Conservation (phyloP, 2,329 filamentous ascomycete genomes). For the Colletotrichum liriopes region DNA sequence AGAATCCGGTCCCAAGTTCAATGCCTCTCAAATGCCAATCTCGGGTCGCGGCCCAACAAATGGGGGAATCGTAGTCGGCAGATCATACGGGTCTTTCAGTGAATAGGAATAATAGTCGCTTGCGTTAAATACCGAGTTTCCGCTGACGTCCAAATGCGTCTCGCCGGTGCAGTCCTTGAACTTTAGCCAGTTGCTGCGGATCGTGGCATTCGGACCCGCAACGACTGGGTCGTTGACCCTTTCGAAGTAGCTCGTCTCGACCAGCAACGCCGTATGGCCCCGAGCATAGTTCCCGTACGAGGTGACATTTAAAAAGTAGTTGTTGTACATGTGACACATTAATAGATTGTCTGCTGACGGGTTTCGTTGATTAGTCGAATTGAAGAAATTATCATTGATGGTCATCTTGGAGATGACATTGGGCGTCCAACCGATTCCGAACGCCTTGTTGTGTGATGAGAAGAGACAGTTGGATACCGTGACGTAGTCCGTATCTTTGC, state of each 20-base stretch:
- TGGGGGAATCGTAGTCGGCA: conserved; percentile 10
- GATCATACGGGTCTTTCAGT: conserved; percentile 10
- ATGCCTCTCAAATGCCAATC: conserved; percentile 15
- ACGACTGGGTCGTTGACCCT: conserved; percentile 57
- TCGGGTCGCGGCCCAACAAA: neutral
- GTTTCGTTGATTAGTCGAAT: conserved; percentile 70
- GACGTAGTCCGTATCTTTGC: conserved; percentile 70
- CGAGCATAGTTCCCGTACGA: conserved; percentile 69
- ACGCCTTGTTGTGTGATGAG: conserved; percentile 63
- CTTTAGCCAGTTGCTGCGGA: conserved; percentile 24
- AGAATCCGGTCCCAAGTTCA: too few species aligned
- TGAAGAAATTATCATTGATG: conserved; percentile 71
- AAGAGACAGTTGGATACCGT: conserved; percentile 48
- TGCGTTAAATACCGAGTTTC: conserved; percentile 18
- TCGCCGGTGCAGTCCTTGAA: conserved; percentile 22
- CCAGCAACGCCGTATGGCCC: conserved; percentile 66
- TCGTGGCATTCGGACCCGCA: conserved; percentile 25
- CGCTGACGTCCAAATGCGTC: conserved; percentile 17
- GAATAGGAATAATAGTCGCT: conserved; percentile 9
- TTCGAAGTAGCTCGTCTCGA: conserved; percentile 66
- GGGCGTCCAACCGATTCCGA: conserved; percentile 69
- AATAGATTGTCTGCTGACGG: conserved; percentile 65
- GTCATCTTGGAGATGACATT: conserved; percentile 70
- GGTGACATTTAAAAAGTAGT: conserved; percentile 62
- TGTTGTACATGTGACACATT: conserved; percentile 72